Evolutionary conservation across 768 basidiomycete genomes (phyloP), one percentile per base, ranked within the genome.

Genomic region (Podaxis pistillaris): DNA sequence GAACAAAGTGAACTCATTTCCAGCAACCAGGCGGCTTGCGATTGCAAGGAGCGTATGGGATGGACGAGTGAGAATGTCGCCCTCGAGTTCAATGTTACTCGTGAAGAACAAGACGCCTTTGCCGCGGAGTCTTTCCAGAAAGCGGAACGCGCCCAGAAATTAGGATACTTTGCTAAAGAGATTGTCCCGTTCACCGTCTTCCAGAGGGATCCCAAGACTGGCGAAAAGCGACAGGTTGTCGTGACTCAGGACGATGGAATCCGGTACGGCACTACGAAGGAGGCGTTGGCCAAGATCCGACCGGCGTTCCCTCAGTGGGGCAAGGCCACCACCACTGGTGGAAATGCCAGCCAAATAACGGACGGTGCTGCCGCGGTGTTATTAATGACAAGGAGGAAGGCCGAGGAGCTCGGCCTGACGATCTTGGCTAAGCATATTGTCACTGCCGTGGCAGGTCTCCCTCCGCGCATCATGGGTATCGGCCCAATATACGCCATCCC

Each of bases 51-150:
- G 70, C 89, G 89, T 36, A 94, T 94, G 93, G 92, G 92, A 6
- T 93, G 93, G 93, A 93, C 92, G 5, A 88, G 87, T 66, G 92
- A 94, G 74, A 94, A 93, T 65, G 90, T 94, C 36, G 92, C 92
- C 0, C 74, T 75, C 36, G 90, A 93, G 47, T 93, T 86, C 73
- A 74, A 83, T 62, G 77, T 94, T 62, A 82, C 88, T 53, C 82
- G 92, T 38, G 85, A 90, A 56, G 84, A 88, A 61, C 91, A 92
- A 80, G 92, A 94, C 69, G 79, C 77, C 38, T 88, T 85, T 68
- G 88, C 92, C 1, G 89, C 91, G 1, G 69, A 75, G 51, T 94
- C 93, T 0, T 93, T 89, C 72, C 88, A 89, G 66, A 87, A 86
- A 17, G 93, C 93, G 24, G 91, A 93, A 74, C 77, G 74, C 22